phyloP scores from a whole-genome alignment of 176 grass and related monocot species.

The Zea luxurians region DNA sequence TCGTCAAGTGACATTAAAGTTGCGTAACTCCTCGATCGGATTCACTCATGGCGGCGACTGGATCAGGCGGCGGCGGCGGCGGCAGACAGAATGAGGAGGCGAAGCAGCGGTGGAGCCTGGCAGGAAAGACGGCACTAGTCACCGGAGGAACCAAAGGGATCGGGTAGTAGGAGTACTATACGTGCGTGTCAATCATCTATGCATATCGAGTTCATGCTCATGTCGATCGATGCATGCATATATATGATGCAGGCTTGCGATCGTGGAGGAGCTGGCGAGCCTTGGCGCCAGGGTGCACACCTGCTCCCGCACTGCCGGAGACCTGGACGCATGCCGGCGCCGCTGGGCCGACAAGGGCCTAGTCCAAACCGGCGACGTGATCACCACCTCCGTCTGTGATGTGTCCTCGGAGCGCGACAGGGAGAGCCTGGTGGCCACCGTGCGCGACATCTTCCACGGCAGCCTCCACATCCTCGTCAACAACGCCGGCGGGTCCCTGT shows the following conservation, averaged over 20 bases:
- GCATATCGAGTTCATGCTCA: neutral
- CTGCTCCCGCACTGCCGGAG: slow-evolving; percentile 40
- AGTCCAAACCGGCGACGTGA: neutral
- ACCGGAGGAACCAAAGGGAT: slow-evolving; percentile 57
- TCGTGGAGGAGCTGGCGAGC: slow-evolving; percentile 46
- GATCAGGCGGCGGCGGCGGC: neutral
- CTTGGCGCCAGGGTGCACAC: slow-evolving; percentile 48
- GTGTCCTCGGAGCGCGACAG: slow-evolving; percentile 38
- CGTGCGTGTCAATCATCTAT: neutral
- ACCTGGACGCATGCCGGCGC: slow-evolving; percentile 34
- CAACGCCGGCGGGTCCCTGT: slow-evolving; percentile 33
- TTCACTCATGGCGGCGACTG: neutral
- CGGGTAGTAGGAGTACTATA: slow-evolving; percentile 10
- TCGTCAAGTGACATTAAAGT: neutral
- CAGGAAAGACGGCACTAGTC: slow-evolving; percentile 42
- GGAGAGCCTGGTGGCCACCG: slow-evolving; percentile 31
- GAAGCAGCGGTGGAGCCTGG: slow-evolving; percentile 36
- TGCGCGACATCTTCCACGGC: slow-evolving; percentile 31
- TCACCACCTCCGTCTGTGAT: slow-evolving; percentile 48
- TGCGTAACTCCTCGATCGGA: neutral
- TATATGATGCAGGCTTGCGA: slow-evolving; percentile 27
- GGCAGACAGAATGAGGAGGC: neutral
- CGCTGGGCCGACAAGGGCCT: slow-evolving; percentile 30
- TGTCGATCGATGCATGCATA: neutral
- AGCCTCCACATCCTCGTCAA: slow-evolving; percentile 56